Evolutionary conservation across 345 rosid genomes (phyloP), one percentile per base, ranked within the genome.

Genomic region (Acer negundo): DNA sequence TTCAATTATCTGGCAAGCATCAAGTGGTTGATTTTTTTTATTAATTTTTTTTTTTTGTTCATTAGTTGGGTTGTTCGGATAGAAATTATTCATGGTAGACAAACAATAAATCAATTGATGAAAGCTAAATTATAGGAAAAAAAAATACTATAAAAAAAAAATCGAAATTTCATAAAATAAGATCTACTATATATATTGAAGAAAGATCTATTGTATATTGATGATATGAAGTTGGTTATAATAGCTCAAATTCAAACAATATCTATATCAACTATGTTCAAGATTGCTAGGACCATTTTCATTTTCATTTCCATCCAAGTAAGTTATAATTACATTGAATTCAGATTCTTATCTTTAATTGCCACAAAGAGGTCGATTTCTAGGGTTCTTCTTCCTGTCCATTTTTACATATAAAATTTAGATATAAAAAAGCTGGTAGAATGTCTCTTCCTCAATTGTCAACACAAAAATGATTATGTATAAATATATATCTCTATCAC

Each of bases 381-480:
- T 26, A 5, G 19, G 7, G 5, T 64, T 62, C 17, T 24, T 70
- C 19, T 26, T 58, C 13, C 56, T 42, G 47, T 64, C 10, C 22
- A 15, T 42, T 67, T 73, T 67, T 4, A 12, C 11, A 12, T 24
- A 62, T 46, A 17, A 63, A 15, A 62, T 13, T 58, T 42, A 22
- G 42, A 23, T 4, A 42, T 24, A 5, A 24, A 80, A 42, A 47
- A 42, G 70, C 80, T 62, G 81, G 81, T 83, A 59, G 77, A 63
- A 16, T 80, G 78, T 78, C 69, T 61, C 46, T 76, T 69, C 72
- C 47, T 65, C 66, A 46, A 20, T 53, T 74, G 72, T 72, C 6
- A 49, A 69, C 17, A 68, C 40, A 24, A 59, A 70, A 70, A 80
- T 80, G 81, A 80, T 81, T 73, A 67, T 78, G 75, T 76, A 40